phyloP scores from a whole-genome alignment of 176 grass and related monocot species.

The Urochloa ruziziensis region DNA sequence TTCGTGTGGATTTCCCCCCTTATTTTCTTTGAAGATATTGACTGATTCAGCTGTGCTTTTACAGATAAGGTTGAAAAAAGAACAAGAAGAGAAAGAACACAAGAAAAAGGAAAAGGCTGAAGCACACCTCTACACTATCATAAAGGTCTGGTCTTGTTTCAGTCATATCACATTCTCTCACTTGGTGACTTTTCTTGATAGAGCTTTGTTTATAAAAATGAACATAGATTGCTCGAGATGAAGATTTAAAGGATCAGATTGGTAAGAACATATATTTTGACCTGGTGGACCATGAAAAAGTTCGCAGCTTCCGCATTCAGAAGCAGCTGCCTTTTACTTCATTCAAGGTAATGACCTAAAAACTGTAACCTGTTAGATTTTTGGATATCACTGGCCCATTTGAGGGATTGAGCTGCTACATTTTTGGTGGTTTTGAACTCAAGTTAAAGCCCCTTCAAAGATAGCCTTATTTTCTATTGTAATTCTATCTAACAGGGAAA shows the following conservation, averaged over 20 bases:
- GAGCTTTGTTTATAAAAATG: slow-evolving; percentile 24
- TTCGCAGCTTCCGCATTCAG: slow-evolving; percentile 93
- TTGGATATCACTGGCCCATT: neutral
- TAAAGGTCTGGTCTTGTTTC: slow-evolving; percentile 64
- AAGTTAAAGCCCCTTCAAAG: neutral
- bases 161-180: slow-evolving; percentile 8
- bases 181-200: slow-evolving; percentile 7
- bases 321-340: slow-evolving; percentile 86
- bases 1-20: neutral
- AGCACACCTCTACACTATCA: slow-evolving; percentile 95
- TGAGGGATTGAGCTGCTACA: neutral
- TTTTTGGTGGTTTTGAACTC: slow-evolving; percentile 17
- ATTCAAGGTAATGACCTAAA: slow-evolving; percentile 73
- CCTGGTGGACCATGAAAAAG: slow-evolving; percentile 98
- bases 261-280: slow-evolving; percentile 96
- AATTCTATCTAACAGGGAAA: neutral
- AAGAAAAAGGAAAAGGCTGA: slow-evolving; percentile 99
- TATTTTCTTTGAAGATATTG: slow-evolving; percentile 16
- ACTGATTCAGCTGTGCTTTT: slow-evolving; percentile 40
- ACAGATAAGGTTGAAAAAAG: slow-evolving; percentile 97
- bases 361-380: slow-evolving; percentile 9
- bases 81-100: slow-evolving; percentile 98
- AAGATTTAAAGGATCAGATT: slow-evolving; percentile 80
- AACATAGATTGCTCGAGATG: slow-evolving; percentile 78
- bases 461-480: neutral